phyloP scores from a whole-genome alignment of 2,329 filamentous ascomycete genomes.

The Madurella mycetomatis region DNA sequence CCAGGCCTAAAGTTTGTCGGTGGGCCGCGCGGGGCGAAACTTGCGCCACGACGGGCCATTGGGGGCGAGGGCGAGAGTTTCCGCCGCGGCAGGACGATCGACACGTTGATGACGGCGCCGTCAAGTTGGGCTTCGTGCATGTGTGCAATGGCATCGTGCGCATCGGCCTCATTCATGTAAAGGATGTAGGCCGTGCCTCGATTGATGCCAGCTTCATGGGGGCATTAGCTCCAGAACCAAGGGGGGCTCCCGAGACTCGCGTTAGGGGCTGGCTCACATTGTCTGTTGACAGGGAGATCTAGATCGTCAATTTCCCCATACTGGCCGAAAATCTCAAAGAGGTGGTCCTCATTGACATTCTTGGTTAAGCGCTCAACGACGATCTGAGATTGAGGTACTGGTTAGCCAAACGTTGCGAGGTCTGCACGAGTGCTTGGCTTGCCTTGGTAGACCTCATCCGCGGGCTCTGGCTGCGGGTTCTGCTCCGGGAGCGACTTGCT shows the following conservation, averaged over 20 bases:
- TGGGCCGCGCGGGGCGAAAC: constrained; percentile 52
- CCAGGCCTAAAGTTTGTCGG: constrained; percentile 31
- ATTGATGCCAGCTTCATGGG: constrained; percentile 69
- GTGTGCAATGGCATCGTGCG: constrained; percentile 83
- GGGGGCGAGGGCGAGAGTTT: constrained; percentile 80
- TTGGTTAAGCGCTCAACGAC: constrained; percentile 95
- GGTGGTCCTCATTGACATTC: constrained; percentile 83
- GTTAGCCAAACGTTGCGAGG: background rate
- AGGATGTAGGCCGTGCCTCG: constrained; percentile 91
- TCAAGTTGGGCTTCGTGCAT: constrained; percentile 98
- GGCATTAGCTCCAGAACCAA: constrained; percentile 16
- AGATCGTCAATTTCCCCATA: constrained; percentile 85
- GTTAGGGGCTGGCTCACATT: constrained; percentile 54
- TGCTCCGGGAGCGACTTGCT: constrained; percentile 29
- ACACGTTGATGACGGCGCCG: constrained; percentile 76
- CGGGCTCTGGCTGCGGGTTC: constrained; percentile 37
- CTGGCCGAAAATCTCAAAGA: constrained; percentile 85
- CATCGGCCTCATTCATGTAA: constrained; percentile 70
- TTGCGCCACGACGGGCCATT: constrained; percentile 58
- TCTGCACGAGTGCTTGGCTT: constrained; percentile 14
- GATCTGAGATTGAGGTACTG: constrained; percentile 53
- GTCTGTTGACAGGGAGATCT: constrained; percentile 83
- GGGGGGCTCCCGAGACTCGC: background rate
- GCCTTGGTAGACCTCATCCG: constrained; percentile 51
- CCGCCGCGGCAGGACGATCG: constrained; percentile 78